Conservation (phyloP, 495 filamentous ascomycete species). For the Hypoxylon crocopeplum region DNA sequence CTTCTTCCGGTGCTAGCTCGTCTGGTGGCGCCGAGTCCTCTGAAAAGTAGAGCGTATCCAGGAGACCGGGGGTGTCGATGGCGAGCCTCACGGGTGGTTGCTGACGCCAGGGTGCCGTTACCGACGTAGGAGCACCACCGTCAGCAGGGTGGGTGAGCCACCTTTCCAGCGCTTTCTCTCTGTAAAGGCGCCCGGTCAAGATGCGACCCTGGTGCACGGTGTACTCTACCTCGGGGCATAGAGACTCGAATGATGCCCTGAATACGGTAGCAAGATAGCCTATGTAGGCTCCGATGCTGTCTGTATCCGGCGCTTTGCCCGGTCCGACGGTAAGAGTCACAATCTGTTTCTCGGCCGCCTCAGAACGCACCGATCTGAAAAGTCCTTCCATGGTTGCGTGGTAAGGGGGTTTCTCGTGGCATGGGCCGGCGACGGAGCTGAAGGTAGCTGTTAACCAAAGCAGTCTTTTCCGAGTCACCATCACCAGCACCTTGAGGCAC, state of each 20-base stretch:
- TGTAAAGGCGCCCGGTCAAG: not conserved
- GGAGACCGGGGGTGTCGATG: constrained; percentile 26
- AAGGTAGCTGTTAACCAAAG: too few relatives aligned
- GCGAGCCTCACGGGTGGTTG: constrained; percentile 35
- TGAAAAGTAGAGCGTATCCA: constrained; percentile 37
- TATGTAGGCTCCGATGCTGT: not conserved
- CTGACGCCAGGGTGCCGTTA: constrained; percentile 30
- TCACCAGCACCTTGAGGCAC: too few relatives aligned
- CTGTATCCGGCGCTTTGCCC: not conserved
- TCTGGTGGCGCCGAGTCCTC: constrained; percentile 30
- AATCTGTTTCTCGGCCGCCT: too few relatives aligned
- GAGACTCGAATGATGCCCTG: not conserved
- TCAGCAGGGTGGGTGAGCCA: too few relatives aligned
- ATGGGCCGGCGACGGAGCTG: too few relatives aligned
- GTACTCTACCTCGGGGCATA: not conserved
- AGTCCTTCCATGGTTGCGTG: too few relatives aligned
- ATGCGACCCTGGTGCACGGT: not conserved
- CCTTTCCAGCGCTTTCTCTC: too few relatives aligned
- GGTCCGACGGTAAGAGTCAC: too few relatives aligned
- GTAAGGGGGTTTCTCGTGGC: too few relatives aligned
- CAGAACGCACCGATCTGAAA: too few relatives aligned
- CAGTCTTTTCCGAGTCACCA: too few relatives aligned
- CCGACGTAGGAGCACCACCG: constrained; percentile 29
- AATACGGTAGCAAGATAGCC: constrained; percentile 6
- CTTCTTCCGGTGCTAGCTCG: constrained; percentile 22